Evolutionary conservation across 441 rosid genomes (phyloP), one percentile per base, ranked within the genome.

Genomic region (Breynia disticha): DNA sequence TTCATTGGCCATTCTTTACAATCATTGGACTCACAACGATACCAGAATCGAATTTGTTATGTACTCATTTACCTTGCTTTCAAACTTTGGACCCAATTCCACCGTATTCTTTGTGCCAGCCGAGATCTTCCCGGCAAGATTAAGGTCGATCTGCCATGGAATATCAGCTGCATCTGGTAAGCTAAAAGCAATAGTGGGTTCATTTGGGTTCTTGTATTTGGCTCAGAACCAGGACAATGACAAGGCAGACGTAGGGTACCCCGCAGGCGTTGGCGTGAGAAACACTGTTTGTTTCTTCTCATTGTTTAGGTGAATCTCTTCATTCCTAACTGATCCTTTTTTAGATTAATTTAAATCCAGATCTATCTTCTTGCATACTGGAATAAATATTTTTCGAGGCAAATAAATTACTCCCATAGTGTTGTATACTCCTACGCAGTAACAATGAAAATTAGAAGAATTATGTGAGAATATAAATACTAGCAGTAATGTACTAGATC

Each of bases 21-120:
- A 37, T 11, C 41, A 37, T 11, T 37, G 41, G 41, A 37, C 78
- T 15, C 79, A 79, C 21, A 79, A 74, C 68, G 76, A 73, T 0
- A 68, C 76, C 76, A 59, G 76, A 22, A 75, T 75, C 12, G 84
- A 82, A 42, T 81, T 81, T 39, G 52, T 43, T 0, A 51, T 81
- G 50, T 81, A 81, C 73, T 79, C 84, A 0, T 57, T 81, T 32
- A 81, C 87, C 75, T 81, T 81, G 73, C 78, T 81, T 19, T 80
- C 87, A 10, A 81, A 81, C 71, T 81, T 81, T 47, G 87, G 85
- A 48, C 88, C 88, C 12, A 82, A 82, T 35, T 80, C 85, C 1
- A 82, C 85, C 8, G 77, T 85, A 12, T 79, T 82, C 19, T 83
- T 82, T 1, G 88, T 82, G 83, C 88, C n/a, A n/a, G n/a, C n/a